Evolutionary conservation across 495 filamentous ascomycete genomes (phyloP).

Genomic region (Tuber magnatum): DNA sequence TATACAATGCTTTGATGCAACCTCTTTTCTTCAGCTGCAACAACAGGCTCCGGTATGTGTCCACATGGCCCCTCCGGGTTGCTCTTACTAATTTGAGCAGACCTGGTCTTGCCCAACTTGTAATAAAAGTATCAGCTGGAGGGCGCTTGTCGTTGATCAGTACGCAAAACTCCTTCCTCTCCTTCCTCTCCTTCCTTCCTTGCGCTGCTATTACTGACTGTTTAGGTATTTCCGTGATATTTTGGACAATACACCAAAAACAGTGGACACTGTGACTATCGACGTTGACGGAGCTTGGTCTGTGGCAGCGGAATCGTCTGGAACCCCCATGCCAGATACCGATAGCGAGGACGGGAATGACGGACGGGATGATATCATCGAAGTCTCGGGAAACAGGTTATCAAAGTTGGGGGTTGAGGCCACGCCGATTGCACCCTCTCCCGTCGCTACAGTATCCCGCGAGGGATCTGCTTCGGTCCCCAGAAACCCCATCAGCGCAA

Average conservation of each 20-base stretch:
- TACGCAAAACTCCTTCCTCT: slow-evolving; percentile 45
- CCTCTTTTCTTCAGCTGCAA: slow-evolving; percentile 83
- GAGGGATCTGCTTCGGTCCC: slow-evolving; percentile 40
- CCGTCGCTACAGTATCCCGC: slow-evolving; percentile 46
- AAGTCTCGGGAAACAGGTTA: slow-evolving; percentile 44
- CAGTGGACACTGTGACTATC: slow-evolving; percentile 76
- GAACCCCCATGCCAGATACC: slow-evolving; percentile 37
- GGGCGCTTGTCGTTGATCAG: slow-evolving; percentile 78
- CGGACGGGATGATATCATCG: slow-evolving; percentile 61
- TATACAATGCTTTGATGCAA: slow-evolving; percentile 93
- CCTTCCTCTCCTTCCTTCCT: slow-evolving; percentile 5
- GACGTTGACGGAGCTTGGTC: slow-evolving; percentile 81
- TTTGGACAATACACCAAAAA: slow-evolving; percentile 58
- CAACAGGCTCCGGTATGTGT: slow-evolving; percentile 67
- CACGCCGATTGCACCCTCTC: slow-evolving; percentile 36
- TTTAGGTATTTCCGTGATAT: slow-evolving; percentile 86
- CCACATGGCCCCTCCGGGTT: not conserved
- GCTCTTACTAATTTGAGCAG: slow-evolving; percentile 14
- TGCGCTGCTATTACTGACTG: slow-evolving; percentile 12
- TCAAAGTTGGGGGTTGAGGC: slow-evolving; percentile 24
- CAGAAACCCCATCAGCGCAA: slow-evolving; percentile 45
- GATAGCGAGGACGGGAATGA: slow-evolving; percentile 56
- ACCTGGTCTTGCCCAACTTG: slow-evolving; percentile 93
- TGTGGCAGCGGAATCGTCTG: slow-evolving; percentile 43
- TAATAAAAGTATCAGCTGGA: slow-evolving; percentile 72